These are phyloP conservation scores for Lachancea meyersii DNA, from an alignment of 805 yeast genomes.

Conservation along the genomic window DNA sequence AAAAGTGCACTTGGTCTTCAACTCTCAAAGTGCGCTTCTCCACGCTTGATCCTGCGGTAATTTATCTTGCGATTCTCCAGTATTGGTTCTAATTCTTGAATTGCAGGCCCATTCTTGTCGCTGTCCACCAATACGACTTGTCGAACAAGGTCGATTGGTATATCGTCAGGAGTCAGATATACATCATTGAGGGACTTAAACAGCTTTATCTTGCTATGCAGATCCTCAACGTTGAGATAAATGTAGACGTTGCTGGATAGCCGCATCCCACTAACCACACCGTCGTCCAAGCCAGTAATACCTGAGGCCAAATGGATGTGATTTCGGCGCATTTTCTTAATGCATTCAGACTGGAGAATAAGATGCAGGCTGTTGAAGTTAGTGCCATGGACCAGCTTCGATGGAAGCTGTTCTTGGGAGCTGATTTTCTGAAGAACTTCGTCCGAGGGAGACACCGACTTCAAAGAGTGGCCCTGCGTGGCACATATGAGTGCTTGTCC, in stretches of 20 bases:
- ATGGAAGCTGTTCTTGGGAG: constrained; percentile 41
- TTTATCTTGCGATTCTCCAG: background rate
- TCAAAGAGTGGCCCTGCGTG: constrained; percentile 84
- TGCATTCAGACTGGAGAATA: constrained; percentile 50
- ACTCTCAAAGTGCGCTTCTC: no score
- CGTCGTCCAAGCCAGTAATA: constrained; percentile 36
- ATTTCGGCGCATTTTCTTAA: constrained; percentile 65
- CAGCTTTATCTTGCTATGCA: constrained; percentile 36
- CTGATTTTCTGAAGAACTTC: constrained; percentile 38
- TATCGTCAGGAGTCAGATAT: constrained; percentile 57
- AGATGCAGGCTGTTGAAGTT: constrained; percentile 39
- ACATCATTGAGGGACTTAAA: constrained; percentile 70
- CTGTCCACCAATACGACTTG: constrained; percentile 16
- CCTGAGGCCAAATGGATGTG: constrained; percentile 83
- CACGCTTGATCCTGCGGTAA: no score
- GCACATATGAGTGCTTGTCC: constrained; percentile 57
- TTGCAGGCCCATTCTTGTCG: background rate
- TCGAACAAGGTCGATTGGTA: constrained; percentile 21
- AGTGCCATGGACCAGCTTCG: constrained; percentile 75
- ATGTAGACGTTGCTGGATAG: constrained; percentile 48
- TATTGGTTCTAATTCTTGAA: background rate
- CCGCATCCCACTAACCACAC: constrained; percentile 71
- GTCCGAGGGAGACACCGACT: constrained; percentile 34
- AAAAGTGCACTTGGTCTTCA: no score
- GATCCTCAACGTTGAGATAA: constrained; percentile 50